phyloP scores from a whole-genome alignment of 1,284 basidiomycete species.

The Sanghuangporus weigelae region DNA sequence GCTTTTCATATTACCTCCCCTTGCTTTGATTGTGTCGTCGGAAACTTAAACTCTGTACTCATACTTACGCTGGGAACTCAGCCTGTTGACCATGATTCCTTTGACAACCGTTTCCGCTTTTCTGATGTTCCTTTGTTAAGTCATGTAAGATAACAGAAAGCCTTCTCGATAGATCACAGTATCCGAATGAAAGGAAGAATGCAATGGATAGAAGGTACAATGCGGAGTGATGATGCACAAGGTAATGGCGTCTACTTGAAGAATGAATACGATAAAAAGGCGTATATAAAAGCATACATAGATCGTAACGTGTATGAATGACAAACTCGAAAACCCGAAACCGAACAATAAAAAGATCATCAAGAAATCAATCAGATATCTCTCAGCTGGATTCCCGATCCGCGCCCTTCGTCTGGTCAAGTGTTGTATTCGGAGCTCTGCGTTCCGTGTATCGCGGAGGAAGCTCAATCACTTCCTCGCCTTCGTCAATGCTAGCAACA shows the following conservation, averaged over 20 bases:
- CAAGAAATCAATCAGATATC: background rate
- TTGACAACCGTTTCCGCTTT: background rate
- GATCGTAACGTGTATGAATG: background rate
- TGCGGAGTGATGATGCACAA: background rate
- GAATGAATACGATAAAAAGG: conserved; percentile 1
- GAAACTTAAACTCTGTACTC: conserved; percentile 5
- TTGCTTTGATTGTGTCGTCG: conserved; percentile 4
- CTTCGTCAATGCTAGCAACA: conserved; percentile 40
- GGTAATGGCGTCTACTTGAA: background rate
- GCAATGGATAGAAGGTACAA: background rate
- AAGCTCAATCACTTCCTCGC: conserved; percentile 60
- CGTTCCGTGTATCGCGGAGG: conserved; percentile 68
- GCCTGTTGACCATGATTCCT: background rate
- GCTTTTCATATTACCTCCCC: background rate
- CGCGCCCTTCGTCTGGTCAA: background rate
- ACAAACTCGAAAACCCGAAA: background rate
- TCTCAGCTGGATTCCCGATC: background rate
- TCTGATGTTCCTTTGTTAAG: background rate
- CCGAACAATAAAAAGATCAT: background rate
- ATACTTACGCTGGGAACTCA: background rate
- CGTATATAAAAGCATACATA: background rate
- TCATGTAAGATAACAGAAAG: background rate
- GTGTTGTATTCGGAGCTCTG: conserved; percentile 26
- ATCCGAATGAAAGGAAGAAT: background rate
- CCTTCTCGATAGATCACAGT: background rate